Percentiles rank a stretch among this genome's conserved stretches.
Evolutionary conservation across 2,329 filamentous ascomycete species (phyloP).

Genomic region (Apiospora rasikravindrae): DNA sequence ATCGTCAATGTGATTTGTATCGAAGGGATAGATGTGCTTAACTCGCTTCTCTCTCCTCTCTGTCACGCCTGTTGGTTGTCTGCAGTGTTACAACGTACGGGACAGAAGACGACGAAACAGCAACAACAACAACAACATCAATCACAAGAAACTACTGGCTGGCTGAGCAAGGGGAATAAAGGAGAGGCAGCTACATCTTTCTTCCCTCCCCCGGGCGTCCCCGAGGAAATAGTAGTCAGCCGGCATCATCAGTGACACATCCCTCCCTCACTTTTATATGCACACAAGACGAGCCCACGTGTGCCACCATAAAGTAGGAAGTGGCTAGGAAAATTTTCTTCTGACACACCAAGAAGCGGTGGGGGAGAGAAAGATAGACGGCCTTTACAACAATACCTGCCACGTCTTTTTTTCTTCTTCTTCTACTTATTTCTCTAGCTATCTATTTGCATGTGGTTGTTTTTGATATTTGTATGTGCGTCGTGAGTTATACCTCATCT

Average conservation of each 20-base stretch:
- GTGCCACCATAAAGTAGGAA: not conserved
- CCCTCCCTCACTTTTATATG: not conserved
- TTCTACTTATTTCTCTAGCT: not conserved
- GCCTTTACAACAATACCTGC: not conserved
- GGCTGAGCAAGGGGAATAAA: not conserved
- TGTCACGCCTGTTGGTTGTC: not conserved
- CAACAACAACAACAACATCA: not conserved
- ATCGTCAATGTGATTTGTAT: not conserved
- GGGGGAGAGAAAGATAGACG: not conserved
- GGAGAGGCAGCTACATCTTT: not conserved
- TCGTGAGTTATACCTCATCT: not conserved
- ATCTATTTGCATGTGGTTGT: not conserved
- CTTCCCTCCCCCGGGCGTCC: not conserved
- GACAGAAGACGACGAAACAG: not conserved
- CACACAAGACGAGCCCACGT: conserved; percentile 14
- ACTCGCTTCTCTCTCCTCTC: not conserved
- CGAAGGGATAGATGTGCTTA: not conserved
- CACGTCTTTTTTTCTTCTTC: not conserved
- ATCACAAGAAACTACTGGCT: not conserved
- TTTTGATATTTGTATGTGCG: not conserved
- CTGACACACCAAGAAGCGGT: not conserved
- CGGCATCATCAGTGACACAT: conserved; percentile 7
- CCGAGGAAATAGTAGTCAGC: not conserved
- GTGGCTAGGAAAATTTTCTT: not conserved
- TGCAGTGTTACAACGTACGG: not conserved